Percentiles rank a stretch among this genome's conserved stretches.
Conservation (phyloP, 2,329 filamentous ascomycete genomes). For the Arthroderma sp. region DNA sequence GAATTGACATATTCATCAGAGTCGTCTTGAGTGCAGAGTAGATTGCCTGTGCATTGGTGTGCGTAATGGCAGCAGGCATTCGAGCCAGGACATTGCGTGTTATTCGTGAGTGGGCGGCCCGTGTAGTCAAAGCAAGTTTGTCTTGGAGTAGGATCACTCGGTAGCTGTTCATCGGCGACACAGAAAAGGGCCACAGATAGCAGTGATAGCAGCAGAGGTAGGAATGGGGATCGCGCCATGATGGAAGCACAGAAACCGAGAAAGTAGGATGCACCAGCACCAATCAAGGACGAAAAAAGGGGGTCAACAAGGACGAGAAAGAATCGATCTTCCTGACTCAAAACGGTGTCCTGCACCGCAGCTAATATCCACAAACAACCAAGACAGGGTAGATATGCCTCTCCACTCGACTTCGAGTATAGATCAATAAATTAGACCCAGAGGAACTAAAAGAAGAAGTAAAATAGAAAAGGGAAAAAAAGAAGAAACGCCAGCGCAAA, state of each 20-base stretch:
- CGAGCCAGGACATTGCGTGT: constrained; percentile 8
- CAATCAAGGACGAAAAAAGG: too few species aligned
- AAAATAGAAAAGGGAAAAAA: not conserved
- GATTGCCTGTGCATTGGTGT: constrained; percentile 7
- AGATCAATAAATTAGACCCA: not conserved
- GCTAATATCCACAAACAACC: too few species aligned
- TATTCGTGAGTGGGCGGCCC: constrained; percentile 6
- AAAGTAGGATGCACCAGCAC: too few species aligned
- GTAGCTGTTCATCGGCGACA: not conserved
- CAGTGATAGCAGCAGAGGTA: not conserved
- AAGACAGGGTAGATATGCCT: too few species aligned
- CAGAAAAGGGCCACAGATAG: not conserved
- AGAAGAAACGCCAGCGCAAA: not conserved
- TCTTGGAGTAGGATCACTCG: constrained; percentile 3
- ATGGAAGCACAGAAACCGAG: too few species aligned
- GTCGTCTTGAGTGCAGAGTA: constrained; percentile 5
- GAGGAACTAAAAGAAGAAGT: not conserved
- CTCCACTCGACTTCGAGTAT: too few species aligned
- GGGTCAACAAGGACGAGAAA: too few species aligned
- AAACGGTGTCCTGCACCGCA: too few species aligned
- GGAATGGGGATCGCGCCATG: too few species aligned
- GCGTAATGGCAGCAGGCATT: constrained; percentile 8
- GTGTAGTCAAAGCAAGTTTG: constrained; percentile 8
- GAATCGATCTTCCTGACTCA: too few species aligned
- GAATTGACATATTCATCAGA: constrained; percentile 6